Evolutionary conservation across 2,329 filamentous ascomycete species (phyloP).

Genomic region (Macrophomina phaseolina): DNA sequence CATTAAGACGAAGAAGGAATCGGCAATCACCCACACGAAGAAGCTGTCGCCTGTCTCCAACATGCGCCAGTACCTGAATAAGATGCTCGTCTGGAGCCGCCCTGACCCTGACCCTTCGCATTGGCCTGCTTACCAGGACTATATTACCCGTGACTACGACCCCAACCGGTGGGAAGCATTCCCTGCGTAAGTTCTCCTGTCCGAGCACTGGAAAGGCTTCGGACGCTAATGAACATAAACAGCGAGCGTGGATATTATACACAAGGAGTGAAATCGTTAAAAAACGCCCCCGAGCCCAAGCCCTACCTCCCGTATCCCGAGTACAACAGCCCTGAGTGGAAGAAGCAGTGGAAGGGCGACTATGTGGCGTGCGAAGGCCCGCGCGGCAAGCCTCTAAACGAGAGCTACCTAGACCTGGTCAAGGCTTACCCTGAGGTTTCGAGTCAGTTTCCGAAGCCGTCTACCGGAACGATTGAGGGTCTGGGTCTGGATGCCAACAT

Average conservation of each 20-base stretch:
- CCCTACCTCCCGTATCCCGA: slow-evolving; percentile 74
- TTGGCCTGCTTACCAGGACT: slow-evolving; percentile 53
- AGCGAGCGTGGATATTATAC: slow-evolving; percentile 22
- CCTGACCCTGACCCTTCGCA: slow-evolving; percentile 41
- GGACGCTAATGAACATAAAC: not conserved
- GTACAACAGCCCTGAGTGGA: slow-evolving; percentile 70
- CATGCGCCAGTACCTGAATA: slow-evolving; percentile 46
- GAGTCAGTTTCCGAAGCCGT: slow-evolving; percentile 44
- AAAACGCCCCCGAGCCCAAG: slow-evolving; percentile 49
- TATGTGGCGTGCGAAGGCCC: slow-evolving; percentile 71
- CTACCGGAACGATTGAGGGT: slow-evolving; percentile 46
- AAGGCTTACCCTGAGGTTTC: slow-evolving; percentile 67
- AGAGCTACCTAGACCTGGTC: slow-evolving; percentile 65
- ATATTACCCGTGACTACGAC: slow-evolving; percentile 50
- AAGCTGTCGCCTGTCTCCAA: slow-evolving; percentile 30
- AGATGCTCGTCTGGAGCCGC: slow-evolving; percentile 51
- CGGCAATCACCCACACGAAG: slow-evolving; percentile 16
- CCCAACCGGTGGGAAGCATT: slow-evolving; percentile 57
- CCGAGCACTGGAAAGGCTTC: not conserved
- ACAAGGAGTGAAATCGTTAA: slow-evolving; percentile 7
- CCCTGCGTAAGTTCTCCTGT: slow-evolving; percentile 37
- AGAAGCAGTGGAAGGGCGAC: slow-evolving; percentile 59
- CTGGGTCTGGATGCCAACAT: slow-evolving; percentile 57
- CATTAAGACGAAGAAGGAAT: slow-evolving; percentile 14
- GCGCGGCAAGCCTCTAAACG: slow-evolving; percentile 56